phyloP scores from a whole-genome alignment of 306 rosid species.

The Casuarina cunninghamiana region DNA sequence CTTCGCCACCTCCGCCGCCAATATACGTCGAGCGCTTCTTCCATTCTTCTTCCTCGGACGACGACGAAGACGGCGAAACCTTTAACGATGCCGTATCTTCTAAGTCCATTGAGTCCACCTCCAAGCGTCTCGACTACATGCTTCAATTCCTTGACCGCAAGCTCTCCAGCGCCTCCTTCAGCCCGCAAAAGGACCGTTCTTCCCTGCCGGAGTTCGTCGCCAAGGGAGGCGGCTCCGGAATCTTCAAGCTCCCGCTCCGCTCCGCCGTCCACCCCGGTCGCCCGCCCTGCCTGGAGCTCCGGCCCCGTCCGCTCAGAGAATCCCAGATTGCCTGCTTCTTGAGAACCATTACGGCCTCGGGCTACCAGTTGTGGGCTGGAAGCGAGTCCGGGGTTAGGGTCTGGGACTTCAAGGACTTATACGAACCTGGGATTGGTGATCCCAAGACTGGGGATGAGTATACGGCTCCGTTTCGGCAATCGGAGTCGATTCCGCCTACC shows the following conservation, averaged over 20 bases:
- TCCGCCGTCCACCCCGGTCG: constrained; percentile 74
- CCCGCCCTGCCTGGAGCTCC: constrained; percentile 70
- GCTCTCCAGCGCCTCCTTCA: constrained; percentile 37
- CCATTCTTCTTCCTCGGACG: constrained; percentile 15
- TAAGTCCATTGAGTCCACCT: constrained; percentile 43
- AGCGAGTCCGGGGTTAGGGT: constrained; percentile 64
- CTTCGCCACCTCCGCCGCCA: not conserved
- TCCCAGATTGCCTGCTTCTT: constrained; percentile 78
- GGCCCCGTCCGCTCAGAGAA: constrained; percentile 91
- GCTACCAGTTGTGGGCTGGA: constrained; percentile 79
- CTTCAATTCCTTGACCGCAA: constrained; percentile 90
- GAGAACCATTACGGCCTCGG: constrained; percentile 54
- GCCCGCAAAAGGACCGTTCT: constrained; percentile 10
- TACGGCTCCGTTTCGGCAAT: constrained; percentile 70
- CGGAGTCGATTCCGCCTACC: constrained; percentile 54
- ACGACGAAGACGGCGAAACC: constrained; percentile 39
- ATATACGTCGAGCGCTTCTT: constrained; percentile 10
- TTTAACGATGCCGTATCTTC: constrained; percentile 38
- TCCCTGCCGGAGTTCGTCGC: constrained; percentile 67
- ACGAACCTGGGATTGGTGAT: constrained; percentile 39
- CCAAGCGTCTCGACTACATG: constrained; percentile 79
- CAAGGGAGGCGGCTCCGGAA: constrained; percentile 69
- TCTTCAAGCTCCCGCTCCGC: constrained; percentile 62
- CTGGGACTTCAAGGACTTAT: constrained; percentile 71
- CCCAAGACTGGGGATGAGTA: constrained; percentile 60